These are phyloP conservation scores for Cicer judaicum DNA, from an alignment of 306 rosid genomes.

Conservation along the genomic window DNA sequence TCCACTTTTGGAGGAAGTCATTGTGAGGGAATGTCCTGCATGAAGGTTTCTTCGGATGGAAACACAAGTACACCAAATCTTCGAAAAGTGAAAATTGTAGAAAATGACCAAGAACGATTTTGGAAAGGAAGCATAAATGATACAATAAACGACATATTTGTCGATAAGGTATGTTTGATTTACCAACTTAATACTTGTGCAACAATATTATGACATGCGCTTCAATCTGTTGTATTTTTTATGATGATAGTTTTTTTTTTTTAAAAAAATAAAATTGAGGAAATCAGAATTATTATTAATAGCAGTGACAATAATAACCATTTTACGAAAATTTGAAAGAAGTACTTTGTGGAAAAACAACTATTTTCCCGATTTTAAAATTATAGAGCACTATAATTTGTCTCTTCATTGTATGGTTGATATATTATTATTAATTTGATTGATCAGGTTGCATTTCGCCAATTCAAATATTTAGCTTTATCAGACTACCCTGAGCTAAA, in stretches of 20 bases:
- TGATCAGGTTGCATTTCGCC: slow-evolving; percentile 20
- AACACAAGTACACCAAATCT: neutral
- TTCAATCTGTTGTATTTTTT: no score
- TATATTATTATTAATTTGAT: neutral
- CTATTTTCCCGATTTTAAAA: no score
- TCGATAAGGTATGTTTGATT: neutral
- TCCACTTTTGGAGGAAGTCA: neutral
- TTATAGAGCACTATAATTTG: neutral
- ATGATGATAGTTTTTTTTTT: no score
- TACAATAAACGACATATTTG: slow-evolving; percentile 3
- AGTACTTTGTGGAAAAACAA: no score
- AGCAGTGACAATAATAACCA: no score
- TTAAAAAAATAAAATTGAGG: no score
- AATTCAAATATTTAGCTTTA: neutral
- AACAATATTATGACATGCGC: no score
- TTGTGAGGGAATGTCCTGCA: slow-evolving; percentile 6
- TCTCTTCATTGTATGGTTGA: neutral
- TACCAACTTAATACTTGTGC: no score
- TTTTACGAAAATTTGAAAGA: no score
- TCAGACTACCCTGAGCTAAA: neutral
- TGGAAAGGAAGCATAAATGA: slow-evolving; percentile 1
- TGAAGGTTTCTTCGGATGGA: neutral
- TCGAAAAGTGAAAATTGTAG: neutral
- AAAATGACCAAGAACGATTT: neutral
- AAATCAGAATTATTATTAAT: no score